phyloP scores from a whole-genome alignment of 2,329 filamentous ascomycete species.

The Didymella pinodella region DNA sequence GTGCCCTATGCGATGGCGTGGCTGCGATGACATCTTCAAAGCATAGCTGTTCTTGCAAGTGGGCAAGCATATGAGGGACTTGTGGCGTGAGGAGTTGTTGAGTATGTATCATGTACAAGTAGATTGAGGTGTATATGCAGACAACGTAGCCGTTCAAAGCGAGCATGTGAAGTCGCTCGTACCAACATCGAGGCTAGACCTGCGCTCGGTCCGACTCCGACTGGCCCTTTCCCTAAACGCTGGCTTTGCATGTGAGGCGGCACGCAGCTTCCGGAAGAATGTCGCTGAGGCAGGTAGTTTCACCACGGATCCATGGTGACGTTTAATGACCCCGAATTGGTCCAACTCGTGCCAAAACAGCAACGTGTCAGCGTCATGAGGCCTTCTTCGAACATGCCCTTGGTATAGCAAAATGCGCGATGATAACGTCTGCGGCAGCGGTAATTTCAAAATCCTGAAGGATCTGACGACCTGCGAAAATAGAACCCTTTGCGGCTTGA shows the following conservation, averaged over 20 bases:
- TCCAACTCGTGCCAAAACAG: neutral
- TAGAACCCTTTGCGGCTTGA: constrained; percentile 13
- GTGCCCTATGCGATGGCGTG: constrained; percentile 5
- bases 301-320: constrained; percentile 6
- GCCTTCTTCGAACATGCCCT: neutral
- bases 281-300: constrained; percentile 10
- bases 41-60: neutral
- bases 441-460: constrained; percentile 13
- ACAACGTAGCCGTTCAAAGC: neutral
- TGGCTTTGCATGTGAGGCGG: constrained; percentile 14
- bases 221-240: constrained; percentile 8
- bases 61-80: neutral
- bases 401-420: neutral
- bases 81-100: constrained; percentile 1
- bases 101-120: constrained; percentile 17
- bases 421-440: constrained; percentile 18
- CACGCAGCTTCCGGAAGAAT: constrained; percentile 5
- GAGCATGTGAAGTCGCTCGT: constrained; percentile 21
- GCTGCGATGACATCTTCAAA: constrained; percentile 10
- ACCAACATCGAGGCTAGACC: constrained; percentile 7
- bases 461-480: constrained; percentile 17
- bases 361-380: neutral
- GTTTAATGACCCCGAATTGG: neutral
- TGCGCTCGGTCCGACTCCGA: constrained; percentile 20
- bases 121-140: constrained; percentile 4